Evolutionary conservation across 2,329 filamentous ascomycete genomes (phyloP), one percentile per base, ranked within the genome.

Genomic region (Thielaviopsis populi): DNA sequence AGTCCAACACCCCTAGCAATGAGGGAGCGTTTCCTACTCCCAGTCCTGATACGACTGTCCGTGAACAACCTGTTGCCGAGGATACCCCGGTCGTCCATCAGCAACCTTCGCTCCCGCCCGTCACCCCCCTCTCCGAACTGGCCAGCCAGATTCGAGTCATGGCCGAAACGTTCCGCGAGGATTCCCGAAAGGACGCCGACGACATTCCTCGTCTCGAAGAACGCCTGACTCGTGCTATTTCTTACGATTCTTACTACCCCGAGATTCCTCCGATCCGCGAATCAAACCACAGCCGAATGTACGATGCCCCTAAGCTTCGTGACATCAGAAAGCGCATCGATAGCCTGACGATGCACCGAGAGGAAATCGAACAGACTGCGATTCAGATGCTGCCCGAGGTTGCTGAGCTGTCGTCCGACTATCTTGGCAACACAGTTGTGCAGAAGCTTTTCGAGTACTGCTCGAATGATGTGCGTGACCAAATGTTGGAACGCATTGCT

Each of bases 401-500:
- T 72, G 90, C 91, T 3, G 94, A 99, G 74, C 79, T 99, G 27
- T 83, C 94, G 1, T 96, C 92, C 0, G 94, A 99, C 74, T 99
- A 99, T 70, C 82, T 99, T 40, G 94, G 94, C 69, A 99, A 99
- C 76, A 99, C 94, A 0, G 94, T 99, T n/a, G 92, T 99, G 19
- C 94, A 99, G 76, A 99, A 99, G 76, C 79, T 99, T 56, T 99
- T 99, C 71, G 92, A 99, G 74, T 90, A 89, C 75, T 97, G 94
- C 77, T 94, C 90, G 0, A 92, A 97, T 72, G 79, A 84, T 50
- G 84, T 92, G 50, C 91, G 95, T 70, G 91, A 96, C 73, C 86
- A 88, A 64, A 97, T 99, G 94, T 79, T 99, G 65, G 75, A 78
- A 15, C 85, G 91, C 71, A 95, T 99, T 70, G 84, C 88, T 2